phyloP scores from a whole-genome alignment of 2,329 filamentous ascomycete genomes.

The Fusarium begoniae region DNA sequence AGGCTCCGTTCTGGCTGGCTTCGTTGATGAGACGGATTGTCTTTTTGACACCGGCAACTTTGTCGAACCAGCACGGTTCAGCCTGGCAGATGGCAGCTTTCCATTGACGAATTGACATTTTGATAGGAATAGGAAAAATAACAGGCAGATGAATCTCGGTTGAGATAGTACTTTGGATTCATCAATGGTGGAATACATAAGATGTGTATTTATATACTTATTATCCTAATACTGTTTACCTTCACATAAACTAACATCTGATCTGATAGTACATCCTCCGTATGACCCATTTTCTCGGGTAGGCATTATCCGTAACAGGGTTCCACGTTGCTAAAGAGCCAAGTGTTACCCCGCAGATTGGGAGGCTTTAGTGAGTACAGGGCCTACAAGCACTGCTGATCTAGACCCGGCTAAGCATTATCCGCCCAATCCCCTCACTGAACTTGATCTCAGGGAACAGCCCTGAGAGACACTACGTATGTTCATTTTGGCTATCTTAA shows the following conservation, averaged over 20 bases:
- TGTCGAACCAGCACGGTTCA: neutral
- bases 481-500: no score
- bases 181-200: rapidly evolving
- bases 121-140: no score
- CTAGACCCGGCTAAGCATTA: neutral
- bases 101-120: constrained; percentile 1
- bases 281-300: neutral
- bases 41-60: neutral
- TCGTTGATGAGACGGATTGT: neutral
- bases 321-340: neutral
- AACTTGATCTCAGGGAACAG: neutral
- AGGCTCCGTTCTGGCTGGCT: neutral
- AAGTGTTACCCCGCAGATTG: neutral
- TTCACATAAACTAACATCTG: no score
- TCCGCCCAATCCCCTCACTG: neutral
- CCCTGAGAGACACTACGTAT: neutral
- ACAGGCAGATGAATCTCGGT: rapidly evolving
- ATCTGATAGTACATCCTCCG: no score
- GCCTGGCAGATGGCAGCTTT: neutral
- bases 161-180: neutral
- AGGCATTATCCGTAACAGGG: neutral
- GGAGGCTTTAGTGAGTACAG: neutral
- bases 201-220: neutral
- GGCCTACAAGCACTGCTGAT: neutral
- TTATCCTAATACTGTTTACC: no score